These are phyloP conservation scores for Bifiguratus adelaidae DNA, from an alignment of 192 early-diverging fungal genomes.

Conservation along the genomic window DNA sequence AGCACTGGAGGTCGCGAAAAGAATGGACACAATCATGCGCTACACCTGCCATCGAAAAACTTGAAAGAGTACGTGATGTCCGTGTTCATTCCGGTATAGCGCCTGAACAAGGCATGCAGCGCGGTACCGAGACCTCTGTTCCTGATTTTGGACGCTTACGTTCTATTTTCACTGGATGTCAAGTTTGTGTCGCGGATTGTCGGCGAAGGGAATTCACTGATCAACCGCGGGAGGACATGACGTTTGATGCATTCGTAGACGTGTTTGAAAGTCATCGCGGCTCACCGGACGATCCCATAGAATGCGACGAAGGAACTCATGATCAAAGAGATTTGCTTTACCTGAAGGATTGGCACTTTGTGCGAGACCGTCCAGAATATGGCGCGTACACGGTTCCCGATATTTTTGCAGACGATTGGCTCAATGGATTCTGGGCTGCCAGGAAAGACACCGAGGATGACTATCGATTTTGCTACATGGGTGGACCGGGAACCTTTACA, in stretches of 20 bases:
- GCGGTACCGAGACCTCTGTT: no score
- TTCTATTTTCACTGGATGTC: conserved; percentile 17
- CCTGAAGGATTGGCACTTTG: conserved; percentile 69
- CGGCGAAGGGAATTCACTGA: conserved; percentile 45
- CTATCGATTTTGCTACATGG: conserved; percentile 66
- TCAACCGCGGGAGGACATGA: conserved; percentile 46
- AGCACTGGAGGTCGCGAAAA: conserved; percentile 43
- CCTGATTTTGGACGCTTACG: conserved; percentile 32
- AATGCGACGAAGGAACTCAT: no score
- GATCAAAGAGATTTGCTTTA: conserved; percentile 27
- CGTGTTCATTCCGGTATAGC: no score
- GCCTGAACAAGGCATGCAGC: no score
- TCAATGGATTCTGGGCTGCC: conserved; percentile 49
- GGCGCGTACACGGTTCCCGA: conserved; percentile 28
- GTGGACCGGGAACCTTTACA: conserved; percentile 58
- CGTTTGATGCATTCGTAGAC: conserved; percentile 37
- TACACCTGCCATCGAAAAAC: conserved; percentile 3
- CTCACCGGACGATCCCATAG: background rate
- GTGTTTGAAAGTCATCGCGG: conserved; percentile 24
- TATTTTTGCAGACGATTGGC: conserved; percentile 57
- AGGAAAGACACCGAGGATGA: conserved; percentile 37
- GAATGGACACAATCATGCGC: conserved; percentile 34
- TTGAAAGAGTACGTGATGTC: conserved; percentile 1
- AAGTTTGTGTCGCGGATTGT: conserved; percentile 54
- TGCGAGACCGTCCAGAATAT: conserved; percentile 23